These are phyloP conservation scores for Scutellaria minor DNA, from an alignment of 257 asterid species.

Conservation along the genomic window DNA sequence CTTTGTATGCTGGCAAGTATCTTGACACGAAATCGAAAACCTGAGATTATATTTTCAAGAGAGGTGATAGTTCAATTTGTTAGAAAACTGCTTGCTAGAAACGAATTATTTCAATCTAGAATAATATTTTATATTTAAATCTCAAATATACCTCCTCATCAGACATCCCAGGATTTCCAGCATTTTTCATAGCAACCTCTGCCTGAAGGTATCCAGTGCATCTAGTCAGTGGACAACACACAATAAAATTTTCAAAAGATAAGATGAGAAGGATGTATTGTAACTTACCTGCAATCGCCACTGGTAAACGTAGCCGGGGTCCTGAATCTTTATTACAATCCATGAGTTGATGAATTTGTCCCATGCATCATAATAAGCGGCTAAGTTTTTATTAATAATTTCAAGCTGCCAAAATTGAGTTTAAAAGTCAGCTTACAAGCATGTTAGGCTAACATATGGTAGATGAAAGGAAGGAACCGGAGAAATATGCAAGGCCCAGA, in stretches of 20 bases:
- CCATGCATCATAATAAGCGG: slow-evolving; percentile 90
- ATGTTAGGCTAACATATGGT: background rate
- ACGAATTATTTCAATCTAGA: background rate
- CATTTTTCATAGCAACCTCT: slow-evolving; percentile 90
- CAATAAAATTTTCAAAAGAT: slow-evolving; percentile 9
- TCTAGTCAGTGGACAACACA: slow-evolving; percentile 28
- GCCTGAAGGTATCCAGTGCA: slow-evolving; percentile 57
- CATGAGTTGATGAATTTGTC: slow-evolving; percentile 87
- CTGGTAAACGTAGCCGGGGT: slow-evolving; percentile 81
- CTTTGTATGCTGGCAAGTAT: slow-evolving; percentile 93
- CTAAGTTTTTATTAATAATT: slow-evolving; percentile 73
- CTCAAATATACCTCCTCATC: slow-evolving; percentile 74
- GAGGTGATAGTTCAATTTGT: background rate
- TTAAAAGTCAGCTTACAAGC: slow-evolving; percentile 27
- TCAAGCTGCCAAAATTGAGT: slow-evolving; percentile 64
- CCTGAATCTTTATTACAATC: slow-evolving; percentile 90
- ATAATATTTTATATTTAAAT: background rate
- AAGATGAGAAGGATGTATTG: slow-evolving; percentile 30
- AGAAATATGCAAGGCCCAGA: background rate
- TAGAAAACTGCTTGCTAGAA: background rate
- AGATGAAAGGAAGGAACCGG: background rate
- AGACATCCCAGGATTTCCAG: slow-evolving; percentile 82
- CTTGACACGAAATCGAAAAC: slow-evolving; percentile 89
- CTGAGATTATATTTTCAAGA: slow-evolving; percentile 44
- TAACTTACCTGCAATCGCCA: slow-evolving; percentile 88